Base-by-base conservation (phyloP, 2,329 filamentous ascomycete genomes). In the Byssothecium circinans region DNA sequence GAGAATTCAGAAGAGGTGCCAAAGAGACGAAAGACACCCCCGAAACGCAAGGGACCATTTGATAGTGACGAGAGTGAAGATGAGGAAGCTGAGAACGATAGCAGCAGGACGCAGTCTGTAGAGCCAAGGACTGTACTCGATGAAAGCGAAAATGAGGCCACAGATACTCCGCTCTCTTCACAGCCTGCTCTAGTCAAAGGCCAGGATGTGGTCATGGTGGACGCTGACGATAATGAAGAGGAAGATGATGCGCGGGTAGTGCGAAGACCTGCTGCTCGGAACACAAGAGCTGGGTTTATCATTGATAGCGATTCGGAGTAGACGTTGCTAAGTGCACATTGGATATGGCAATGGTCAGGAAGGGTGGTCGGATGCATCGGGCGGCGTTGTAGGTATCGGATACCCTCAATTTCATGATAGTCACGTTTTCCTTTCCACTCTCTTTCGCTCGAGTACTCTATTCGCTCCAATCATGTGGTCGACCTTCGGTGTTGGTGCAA, bases 221-320 rank as follows among this genome's bases (percentile, higher is more conserved):
- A 65, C 32, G 57, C 50, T 17, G 57, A 64, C 22, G 63, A 67
- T 29, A 70, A 73, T 22, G 72, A 73, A 4, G 72, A 75, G 4
- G 72, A 75, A 10, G 74, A 76, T 4, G 71, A 72, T 33, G 64
- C 56, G 33, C 57, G 68, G 38, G 64, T 64, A 37, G 64, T 64
- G 12, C 61, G 64, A 8, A 70, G 71, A 43, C 61, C 65, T 12
- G 58, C 59, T 14, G 67, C 67, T 32, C 67, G 74, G 23, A 69
- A 60, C 39, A 65, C 63, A 34, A 62, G 74, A 42, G 74, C 70
- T 30, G 74, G 71, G 0, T 75, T 77, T 50, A 58, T 78, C 32
- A 60, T 76, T 58, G 73, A 74, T 38, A 75, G 75, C 46, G 74
- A 76, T 58, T 72, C 69, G 20, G 70, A 73, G 48, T 73, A 59